Evolutionary conservation across 148 eudicot genomes (phyloP), one percentile per base, ranked within the genome.

Genomic region (Simmondsia chinensis): DNA sequence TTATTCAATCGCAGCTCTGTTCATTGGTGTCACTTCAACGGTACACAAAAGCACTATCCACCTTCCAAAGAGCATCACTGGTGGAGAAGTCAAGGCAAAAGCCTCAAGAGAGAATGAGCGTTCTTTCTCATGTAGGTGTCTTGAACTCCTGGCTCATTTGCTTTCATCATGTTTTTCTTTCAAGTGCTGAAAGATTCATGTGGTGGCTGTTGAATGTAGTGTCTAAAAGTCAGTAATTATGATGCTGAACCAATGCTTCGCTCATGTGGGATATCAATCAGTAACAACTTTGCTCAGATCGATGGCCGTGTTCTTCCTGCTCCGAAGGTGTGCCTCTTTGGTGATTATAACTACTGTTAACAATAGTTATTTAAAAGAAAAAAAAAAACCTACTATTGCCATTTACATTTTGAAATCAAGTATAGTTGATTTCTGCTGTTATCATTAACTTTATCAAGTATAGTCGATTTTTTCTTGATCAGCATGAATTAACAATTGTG

Each of bases 41-140:
- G 0, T 89, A 89, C 22, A 89, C 97, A 4, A 89, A 89, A 48
- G 58, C 97, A 12, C 55, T 89, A 17, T 39, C 76, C 12, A 68
- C 73, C 13, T 61, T 78, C 28, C 97, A 89, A 40, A 48, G 97
- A 29, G 66, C 97, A 7, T 78, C 93, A 4, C 50, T 89, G 23
- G 97, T 89, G 28, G 97, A 89, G 66, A 89, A 89, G 32, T 89
- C 95, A 1, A 74, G 95, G 11, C 97, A 89, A 41, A 89, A 89
- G 64, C 97, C 97, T 0, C 84, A 75, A 36, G 97, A 89, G 40
- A 71, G 97, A 51, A 84, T 84, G 97, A 68, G 64, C 14, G 77
- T 66, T 31, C 63, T 89, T 19, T 75, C 66, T 43, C 71, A 81
- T 54, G 97, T 89, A 55, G 35, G 76, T 54, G 21, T 21, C 47